Base-by-base conservation (phyloP, 768 basidiomycete genomes). In the Russula vinacea region DNA sequence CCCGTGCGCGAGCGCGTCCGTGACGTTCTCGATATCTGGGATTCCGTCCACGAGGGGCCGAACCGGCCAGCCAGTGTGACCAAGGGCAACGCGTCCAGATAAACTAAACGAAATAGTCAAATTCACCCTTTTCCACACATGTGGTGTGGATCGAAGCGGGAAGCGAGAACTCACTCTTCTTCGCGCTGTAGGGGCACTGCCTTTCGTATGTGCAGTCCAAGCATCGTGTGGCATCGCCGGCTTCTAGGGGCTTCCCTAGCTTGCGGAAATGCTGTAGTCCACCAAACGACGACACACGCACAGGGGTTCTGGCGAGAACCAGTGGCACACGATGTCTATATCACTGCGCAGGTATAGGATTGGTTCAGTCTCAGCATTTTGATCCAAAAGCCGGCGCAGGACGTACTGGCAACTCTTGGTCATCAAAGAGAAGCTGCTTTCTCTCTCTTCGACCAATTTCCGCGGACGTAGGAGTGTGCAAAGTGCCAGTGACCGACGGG, bases 401-500 rank as follows among this genome's bases (percentile, higher is more conserved):
- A 55, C 86, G 70, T 73, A 92, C 91, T 95, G 93, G 82, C 89
- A 95, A 68, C 86, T 86, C 78, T 95, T 95, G 19, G 92, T 88
- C 87, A 95, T 85, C 57, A 95, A 81, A 16, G 88, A 85, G 74
- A 94, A 94, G 26, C 85, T 87, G 68, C 89, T 88, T 7, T 80
- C 76, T 3, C 76, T 74, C 71, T 94, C 89, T 78, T 83, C 3
- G 78, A 74, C 93, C 93, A 95, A 72, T 87, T 87, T 33, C 85
- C 93, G 39, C 93, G 83, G 35, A 95, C 93, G 70, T 84, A 95
- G 0, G 90, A 92, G 73, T 95, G 93, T 2, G 92, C 89, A 74
- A 94, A 94, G 73, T 94, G 93, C 70, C 81, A 91, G 71, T 91
- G 86, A 5, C 90, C 92, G 0, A 93, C 85, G 0, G 93, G 93